Evolutionary conservation across 169 alveolate species (phyloP), one percentile per base, ranked within the genome.

Genomic region (Plasmodium ovale): DNA sequence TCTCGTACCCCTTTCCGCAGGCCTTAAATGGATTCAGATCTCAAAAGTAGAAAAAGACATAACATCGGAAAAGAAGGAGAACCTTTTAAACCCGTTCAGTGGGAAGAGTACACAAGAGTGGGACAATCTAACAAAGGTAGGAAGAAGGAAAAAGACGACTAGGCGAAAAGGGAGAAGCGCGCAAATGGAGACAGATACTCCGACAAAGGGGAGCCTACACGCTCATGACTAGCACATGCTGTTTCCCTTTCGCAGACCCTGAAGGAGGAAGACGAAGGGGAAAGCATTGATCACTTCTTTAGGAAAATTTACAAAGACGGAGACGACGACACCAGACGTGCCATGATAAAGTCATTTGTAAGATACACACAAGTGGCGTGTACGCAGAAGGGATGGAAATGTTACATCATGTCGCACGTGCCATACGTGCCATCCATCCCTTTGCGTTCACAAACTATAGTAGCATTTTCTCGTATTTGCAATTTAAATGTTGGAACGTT

Each of bases 51-150:
- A 58, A 3, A 59, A 56, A 31, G 39, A 35, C 49, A 64, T 29
- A 19, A n/a, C 25, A 51, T 14, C 27, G 2, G 33, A 58, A 73
- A 27, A 42, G 3, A 60, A 59, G 4, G 64, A 44, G 10, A 59
- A 73, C 23, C 31, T 73, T 1, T 47, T 73, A 10, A 73, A 73
- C 29, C 88, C 88, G n/a, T 73, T 73, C 33, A 44, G 51, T 27
- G 88, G 88, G 21, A 73, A 73, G n/a, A 73, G 88, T 49, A 44
- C 59, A 64, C 60, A 73, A 64, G 88, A 73, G 7, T 73, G 88
- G 88, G 37, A 58, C 37, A 27, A 73, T 31, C 39, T 73, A 58
- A 39, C 88, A 21, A 58, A 73, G 65, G 88, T 44, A 58, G 6
- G 25, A 47, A 35, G 0, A 5, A 42, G 37, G 37, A 9, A 49